Conservation (phyloP, 768 basidiomycete species). For the Rhizopogon roseolus region DNA sequence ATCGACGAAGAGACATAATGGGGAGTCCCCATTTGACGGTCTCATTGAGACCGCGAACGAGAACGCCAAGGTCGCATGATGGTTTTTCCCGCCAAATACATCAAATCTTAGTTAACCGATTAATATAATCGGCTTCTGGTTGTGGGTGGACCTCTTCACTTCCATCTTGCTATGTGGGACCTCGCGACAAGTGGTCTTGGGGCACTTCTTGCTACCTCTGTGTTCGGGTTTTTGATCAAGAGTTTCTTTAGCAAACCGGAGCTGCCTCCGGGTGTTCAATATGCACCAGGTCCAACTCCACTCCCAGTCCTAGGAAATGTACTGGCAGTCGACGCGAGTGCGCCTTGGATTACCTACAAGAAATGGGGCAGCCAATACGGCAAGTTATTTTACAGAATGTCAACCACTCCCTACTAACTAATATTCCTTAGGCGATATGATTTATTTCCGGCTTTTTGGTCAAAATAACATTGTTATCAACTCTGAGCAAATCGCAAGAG, state of each 20-base stretch:
- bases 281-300: constrained; percentile 43
- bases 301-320: constrained; percentile 45
- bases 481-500: constrained; percentile 7
- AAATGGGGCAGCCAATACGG: constrained; percentile 41
- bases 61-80: too few species aligned
- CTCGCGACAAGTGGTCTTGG: neutral
- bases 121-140: too few species aligned
- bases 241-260: neutral
- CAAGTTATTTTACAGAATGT: neutral
- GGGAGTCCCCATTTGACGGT: too few species aligned
- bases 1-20: too few species aligned
- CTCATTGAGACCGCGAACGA: too few species aligned
- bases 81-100: too few species aligned
- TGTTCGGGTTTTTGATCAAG: neutral
- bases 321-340: constrained; percentile 36
- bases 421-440: constrained; percentile 1
- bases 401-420: neutral
- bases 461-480: constrained; percentile 9
- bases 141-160: too few species aligned
- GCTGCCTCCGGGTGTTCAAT: neutral
- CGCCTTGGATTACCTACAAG: constrained; percentile 35
- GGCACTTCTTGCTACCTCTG: neutral
- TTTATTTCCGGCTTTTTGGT: constrained; percentile 2
- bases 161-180: neutral
- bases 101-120: too few species aligned